Evolutionary conservation across 768 basidiomycete species (phyloP).

Genomic region (Sarcodon sp.): DNA sequence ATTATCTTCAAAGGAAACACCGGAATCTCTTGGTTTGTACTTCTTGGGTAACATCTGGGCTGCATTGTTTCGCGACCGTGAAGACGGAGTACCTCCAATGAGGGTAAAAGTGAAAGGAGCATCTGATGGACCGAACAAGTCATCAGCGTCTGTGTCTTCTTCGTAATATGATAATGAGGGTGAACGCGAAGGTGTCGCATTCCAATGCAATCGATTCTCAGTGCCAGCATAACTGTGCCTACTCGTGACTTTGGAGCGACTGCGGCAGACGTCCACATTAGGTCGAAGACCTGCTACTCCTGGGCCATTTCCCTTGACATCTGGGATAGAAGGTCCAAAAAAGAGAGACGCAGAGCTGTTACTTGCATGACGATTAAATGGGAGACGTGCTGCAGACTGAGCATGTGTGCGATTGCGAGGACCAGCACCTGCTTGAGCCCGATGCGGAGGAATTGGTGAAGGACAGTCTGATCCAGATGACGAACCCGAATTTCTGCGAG

Average conservation of each 20-base stretch:
- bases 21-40: slow-evolving; percentile 58
- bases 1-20: slow-evolving; percentile 47
- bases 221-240: slow-evolving; percentile 60
- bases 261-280: slow-evolving; percentile 6
- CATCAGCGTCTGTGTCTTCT: slow-evolving; percentile 10
- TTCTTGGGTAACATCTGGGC: slow-evolving; percentile 40
- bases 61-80: slow-evolving; percentile 23
- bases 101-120: slow-evolving; percentile 46
- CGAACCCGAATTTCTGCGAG: slow-evolving; percentile 23
- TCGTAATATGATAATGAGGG: slow-evolving; percentile 6
- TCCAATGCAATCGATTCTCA: slow-evolving; percentile 11
- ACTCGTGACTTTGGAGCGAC: slow-evolving; percentile 23
- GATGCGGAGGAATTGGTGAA: slow-evolving; percentile 43
- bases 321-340: slow-evolving; percentile 44
- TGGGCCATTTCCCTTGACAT: slow-evolving; percentile 1
- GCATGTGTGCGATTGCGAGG: slow-evolving; percentile 20
- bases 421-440: slow-evolving; percentile 27
- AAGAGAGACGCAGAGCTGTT: slow-evolving; percentile 48
- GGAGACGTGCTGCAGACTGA: slow-evolving; percentile 22
- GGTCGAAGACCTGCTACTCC: neutral
- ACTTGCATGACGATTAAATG: slow-evolving; percentile 39
- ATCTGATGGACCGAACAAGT: slow-evolving; percentile 23
- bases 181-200: slow-evolving; percentile 4
- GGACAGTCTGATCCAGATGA: slow-evolving; percentile 35
- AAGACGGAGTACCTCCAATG: slow-evolving; percentile 45